A percentile compares a stretch with the other conserved stretches of the same genome.
These are phyloP conservation scores for Cicer chorassanicum DNA, from an alignment of 306 rosid genomes.

Conservation along the genomic window DNA sequence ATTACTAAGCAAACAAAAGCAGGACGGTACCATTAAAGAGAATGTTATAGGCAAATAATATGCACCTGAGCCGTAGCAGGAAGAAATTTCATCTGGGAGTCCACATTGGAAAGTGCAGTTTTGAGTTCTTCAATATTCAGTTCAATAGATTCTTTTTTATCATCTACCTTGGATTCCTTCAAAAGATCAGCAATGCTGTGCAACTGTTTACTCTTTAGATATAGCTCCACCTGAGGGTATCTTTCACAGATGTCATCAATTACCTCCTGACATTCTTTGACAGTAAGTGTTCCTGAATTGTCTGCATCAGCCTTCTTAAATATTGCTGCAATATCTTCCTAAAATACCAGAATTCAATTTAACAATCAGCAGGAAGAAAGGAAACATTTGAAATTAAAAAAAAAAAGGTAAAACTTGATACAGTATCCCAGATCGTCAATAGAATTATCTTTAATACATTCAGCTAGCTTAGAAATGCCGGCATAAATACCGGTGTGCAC, in stretches of 20 bases:
- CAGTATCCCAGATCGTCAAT: conserved; percentile 2
- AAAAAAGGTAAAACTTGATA: conserved; percentile 18
- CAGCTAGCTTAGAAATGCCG: conserved; percentile 12
- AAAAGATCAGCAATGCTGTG: conserved; percentile 65
- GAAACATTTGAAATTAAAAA: conserved; percentile 20
- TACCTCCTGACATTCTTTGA: conserved; percentile 71
- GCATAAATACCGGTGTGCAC: conserved; percentile 4
- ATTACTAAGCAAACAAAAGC: not conserved
- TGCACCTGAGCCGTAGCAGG: conserved; percentile 96
- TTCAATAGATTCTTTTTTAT: conserved; percentile 63
- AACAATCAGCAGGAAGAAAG: conserved; percentile 27
- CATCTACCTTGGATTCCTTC: conserved; percentile 70
- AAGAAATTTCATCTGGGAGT: conserved; percentile 89
- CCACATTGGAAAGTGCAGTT: conserved; percentile 80
- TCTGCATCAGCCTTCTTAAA: conserved; percentile 85
- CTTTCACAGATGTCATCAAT: conserved; percentile 85
- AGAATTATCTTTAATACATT: conserved; percentile 13
- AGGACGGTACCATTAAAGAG: conserved; percentile 9
- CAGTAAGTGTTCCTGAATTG: conserved; percentile 92
- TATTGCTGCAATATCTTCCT: conserved; percentile 89
- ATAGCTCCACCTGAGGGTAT: conserved; percentile 91
- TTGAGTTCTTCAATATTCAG: conserved; percentile 79
- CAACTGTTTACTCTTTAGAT: conserved; percentile 81
- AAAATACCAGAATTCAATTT: conserved; percentile 37
- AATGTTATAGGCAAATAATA: conserved; percentile 17